Evolutionary conservation across 2,329 filamentous ascomycete species (phyloP).

Genomic region (Bipolaris bicolor): DNA sequence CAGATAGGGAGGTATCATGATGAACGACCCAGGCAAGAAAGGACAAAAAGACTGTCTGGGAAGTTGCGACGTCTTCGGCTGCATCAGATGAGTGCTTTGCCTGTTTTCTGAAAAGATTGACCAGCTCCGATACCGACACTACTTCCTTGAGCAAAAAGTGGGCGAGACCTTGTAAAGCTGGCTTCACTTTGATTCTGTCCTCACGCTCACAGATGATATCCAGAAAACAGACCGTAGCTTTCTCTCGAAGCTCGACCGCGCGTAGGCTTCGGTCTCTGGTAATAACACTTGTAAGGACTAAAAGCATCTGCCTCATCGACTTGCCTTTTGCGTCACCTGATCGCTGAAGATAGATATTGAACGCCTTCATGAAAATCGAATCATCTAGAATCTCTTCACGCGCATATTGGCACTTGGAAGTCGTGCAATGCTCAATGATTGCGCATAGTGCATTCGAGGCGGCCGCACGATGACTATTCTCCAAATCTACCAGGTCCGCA

Average conservation of each 20-base stretch:
- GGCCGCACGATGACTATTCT: conserved; percentile 51
- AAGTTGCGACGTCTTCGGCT: conserved; percentile 2
- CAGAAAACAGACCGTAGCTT: conserved; percentile 54
- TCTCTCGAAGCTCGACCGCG: conserved; percentile 33
- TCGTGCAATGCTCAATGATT: conserved; percentile 50
- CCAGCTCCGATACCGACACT: conserved; percentile 50
- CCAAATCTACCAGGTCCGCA: conserved; percentile 39
- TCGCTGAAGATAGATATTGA: conserved; percentile 52
- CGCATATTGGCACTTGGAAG: conserved; percentile 36
- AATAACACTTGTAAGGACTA: conserved; percentile 49
- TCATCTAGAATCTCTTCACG: conserved; percentile 43
- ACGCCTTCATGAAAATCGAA: conserved; percentile 47
- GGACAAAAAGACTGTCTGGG: conserved; percentile 30
- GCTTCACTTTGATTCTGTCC: conserved; percentile 70
- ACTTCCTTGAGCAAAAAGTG: conserved; percentile 68
- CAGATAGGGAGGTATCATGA: conserved; percentile 49
- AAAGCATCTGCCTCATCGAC: conserved; percentile 55
- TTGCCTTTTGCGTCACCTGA: conserved; percentile 55
- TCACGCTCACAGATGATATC: conserved; percentile 66
- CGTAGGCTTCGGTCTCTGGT: conserved; percentile 32
- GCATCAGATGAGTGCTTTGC: conserved; percentile 12
- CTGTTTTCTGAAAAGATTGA: conserved; percentile 47
- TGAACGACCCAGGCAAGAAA: conserved; percentile 49
- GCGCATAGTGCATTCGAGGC: conserved; percentile 56
- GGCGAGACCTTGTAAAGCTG: conserved; percentile 70